Base-by-base conservation (phyloP, 1,139 yeast species). In the Sugiyamaella pinicola region DNA sequence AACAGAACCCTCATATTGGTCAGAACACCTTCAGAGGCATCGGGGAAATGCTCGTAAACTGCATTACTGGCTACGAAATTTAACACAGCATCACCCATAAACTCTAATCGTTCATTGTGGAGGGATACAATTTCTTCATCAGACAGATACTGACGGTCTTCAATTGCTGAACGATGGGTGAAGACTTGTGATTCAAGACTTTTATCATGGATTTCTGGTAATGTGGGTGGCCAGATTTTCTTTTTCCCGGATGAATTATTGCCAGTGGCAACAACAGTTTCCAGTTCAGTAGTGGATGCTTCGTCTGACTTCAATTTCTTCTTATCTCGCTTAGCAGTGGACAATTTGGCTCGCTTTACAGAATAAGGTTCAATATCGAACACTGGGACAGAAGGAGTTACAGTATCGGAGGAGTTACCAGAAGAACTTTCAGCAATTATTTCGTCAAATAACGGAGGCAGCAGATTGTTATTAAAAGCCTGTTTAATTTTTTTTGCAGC, bases 21-120 rank as follows among this genome's bases (percentile, higher is more conserved):
- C 58, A 95, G 72, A 42, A 82, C 84, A 35, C 99, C 99, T 74
- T 95, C 99, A 19, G 83, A 74, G 37, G 84, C 84, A 47, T 77
- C 72, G 0, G 95, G 93, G 62, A 85, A 86, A 55, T 79, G 71
- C 31, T 79, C 75, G 63, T 78, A 89, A 17, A 89, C 75, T 47
- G 89, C 76, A 57, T 81, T 74, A 0, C 97, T 85, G 47, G 87
- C 83, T 43, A 85, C 74, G 56, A 81, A 81, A 64, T 90, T 88
- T 58, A 93, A 74, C 17, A 90, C 81, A 0, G 98, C 84, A 70
- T 95, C 99, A 18, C 99, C 99, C 41, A 90, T 72, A 66, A 90
- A 95, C 70, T 95, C 99, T 37, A 93, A 75, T 51, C 99, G 77
- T 73, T 95, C 99, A 68, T 93, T 90, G 64, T 90, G 93, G 2